Evolutionary conservation across 352 stramenopile genomes (phyloP), one percentile per base, ranked within the genome.

Genomic region (Phytophthora macrochlamydospora): DNA sequence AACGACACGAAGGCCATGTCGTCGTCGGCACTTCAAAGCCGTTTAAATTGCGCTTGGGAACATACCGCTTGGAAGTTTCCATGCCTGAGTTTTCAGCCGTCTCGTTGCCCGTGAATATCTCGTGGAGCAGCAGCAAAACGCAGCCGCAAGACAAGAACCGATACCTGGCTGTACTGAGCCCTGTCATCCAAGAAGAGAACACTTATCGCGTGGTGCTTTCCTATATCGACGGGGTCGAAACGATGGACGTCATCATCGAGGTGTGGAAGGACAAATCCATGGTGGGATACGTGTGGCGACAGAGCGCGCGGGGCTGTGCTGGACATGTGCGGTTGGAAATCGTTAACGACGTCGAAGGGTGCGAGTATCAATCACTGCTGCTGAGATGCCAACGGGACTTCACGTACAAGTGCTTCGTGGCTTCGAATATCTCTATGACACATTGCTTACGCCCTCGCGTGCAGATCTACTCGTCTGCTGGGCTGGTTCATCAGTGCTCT

Each of bases 191-290:
- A 9, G 12, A 45, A 4, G 33, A 64, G 2, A 29, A 59, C 11
- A 61, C 61, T 2, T 85, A 75, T 24, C 79, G 79, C 18, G 32
- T 88, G n/a, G 50, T 89, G n/a, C 77, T 90, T 40, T 83, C 78
- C 32, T 83, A 71, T 28, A 56, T 88, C 2, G 75, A 76, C 37
- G 67, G 38, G 9, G 32, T 56, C 1, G 35, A 66, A 4, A 69
- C 37, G 7, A 82, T 92, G 54, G 69, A 89, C 49, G 48, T 71
- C 33, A 79, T 87, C 31, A 5, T 92, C 3, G 78, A 88, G 7
- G 54, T 82, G 8, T 67, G 70, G 53, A 74, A 83, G 44, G 42
- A 75, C n/a, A 60, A 75, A 12, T 29, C 45, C 8, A 50, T 67
- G 51, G 13, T 71, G 7, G 60, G 66, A 12, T 44, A 70, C 48